Base-by-base conservation (phyloP, 2,329 filamentous ascomycete genomes). In the Phialophora chinensis region DNA sequence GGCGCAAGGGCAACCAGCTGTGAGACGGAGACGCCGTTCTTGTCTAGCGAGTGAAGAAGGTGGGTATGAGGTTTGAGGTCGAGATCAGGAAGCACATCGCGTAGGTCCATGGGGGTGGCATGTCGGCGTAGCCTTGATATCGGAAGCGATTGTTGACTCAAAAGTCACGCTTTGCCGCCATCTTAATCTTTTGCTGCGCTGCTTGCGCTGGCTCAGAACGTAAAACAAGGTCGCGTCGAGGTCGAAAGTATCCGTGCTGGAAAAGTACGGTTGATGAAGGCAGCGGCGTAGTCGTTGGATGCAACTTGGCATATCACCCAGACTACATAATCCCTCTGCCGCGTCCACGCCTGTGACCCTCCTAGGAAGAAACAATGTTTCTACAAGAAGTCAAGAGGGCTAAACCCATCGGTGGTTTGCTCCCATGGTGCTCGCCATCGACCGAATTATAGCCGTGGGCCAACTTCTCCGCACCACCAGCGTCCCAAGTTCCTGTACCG, bases 1-100 rank as follows among this genome's bases (percentile, higher is more conserved):
- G 89, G 85, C 75, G 97, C 91, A 69, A 96, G 88, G 2, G 91
- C 91, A 73, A 99, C 85, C 57, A 99, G 86, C 77, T 99, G 95
- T 73, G 88, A 88, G 35, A 91, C 91, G 29, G 91, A 91, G 75
- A 99, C 83, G 60, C 85, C 83, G 73, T 91, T 88, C 76, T 87
- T 87, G 80, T 98, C 94, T 63, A 98, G 86, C 25, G 88, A 87
- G 2, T 91, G 89, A 35, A 97, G 80, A 55, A 97, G 88, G 74
- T 90, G 88, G 50, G 88, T 84, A 80, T 91, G 94, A 68, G 85
- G 85, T 75, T 86, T 84, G 71, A 86, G 84, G 67, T 90, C 86
- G 76, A 97, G 96, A 79, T 88, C 85, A 74, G 94, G 93, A 72
- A 97, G 86, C 76, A 96, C 87, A 76, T 87, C 86, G 75, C 90